These are phyloP conservation scores for Ganoderma multipileum DNA, from an alignment of 1,284 basidiomycete genomes.

Conservation along the genomic window DNA sequence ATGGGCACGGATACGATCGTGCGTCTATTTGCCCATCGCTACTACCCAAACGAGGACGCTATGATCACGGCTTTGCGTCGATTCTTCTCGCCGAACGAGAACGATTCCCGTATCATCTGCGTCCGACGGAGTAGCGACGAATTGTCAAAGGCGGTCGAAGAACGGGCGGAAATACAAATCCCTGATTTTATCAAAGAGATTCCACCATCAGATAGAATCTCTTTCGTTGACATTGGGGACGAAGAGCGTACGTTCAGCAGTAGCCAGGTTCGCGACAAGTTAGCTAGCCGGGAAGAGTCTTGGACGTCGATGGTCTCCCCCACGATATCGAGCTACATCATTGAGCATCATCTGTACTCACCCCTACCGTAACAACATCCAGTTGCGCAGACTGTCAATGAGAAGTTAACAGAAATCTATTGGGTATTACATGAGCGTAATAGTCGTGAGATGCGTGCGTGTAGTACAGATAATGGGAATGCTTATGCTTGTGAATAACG, in stretches of 20 bases:
- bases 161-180: slow-evolving; percentile 41
- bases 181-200: slow-evolving; percentile 54
- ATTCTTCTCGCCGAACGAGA: slow-evolving; percentile 67
- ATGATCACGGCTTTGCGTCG: slow-evolving; percentile 65
- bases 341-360: slow-evolving; percentile 56
- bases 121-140: slow-evolving; percentile 56
- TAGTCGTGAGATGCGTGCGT: slow-evolving; percentile 2
- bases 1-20: slow-evolving; percentile 90
- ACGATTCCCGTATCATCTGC: slow-evolving; percentile 77
- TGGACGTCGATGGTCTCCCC: slow-evolving; percentile 52
- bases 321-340: slow-evolving; percentile 56
- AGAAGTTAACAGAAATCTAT: slow-evolving; percentile 5
- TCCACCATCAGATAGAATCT: slow-evolving; percentile 56
- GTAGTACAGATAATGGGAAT: slow-evolving; percentile 2
- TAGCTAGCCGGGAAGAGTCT: slow-evolving; percentile 44
- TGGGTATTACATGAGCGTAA: neutral
- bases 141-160: slow-evolving; percentile 32
- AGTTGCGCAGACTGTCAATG: neutral
- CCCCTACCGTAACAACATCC: neutral
- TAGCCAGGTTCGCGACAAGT: slow-evolving; percentile 67
- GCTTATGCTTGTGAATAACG: slow-evolving; percentile 6
- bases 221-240: slow-evolving; percentile 66
- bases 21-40: slow-evolving; percentile 82
- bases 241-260: slow-evolving; percentile 73
- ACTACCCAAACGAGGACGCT: slow-evolving; percentile 65